Conservation (phyloP, 805 yeast species). For the Pichia phayaonensis region DNA sequence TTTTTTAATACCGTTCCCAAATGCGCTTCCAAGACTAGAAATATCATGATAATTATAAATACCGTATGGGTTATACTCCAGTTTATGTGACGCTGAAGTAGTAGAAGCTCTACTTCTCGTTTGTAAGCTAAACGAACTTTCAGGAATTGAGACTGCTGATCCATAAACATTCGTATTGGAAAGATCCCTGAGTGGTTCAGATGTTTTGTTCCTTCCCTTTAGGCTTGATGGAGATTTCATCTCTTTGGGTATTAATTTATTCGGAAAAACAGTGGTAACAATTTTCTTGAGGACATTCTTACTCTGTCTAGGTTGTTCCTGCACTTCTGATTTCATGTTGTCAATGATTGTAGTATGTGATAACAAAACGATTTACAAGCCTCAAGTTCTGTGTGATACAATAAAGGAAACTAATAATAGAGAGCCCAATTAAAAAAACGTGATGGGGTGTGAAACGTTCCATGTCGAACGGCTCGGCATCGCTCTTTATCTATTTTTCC, state of each 20-base stretch:
- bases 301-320: not conserved
- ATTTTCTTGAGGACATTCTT: slow-evolving; percentile 1
- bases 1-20: slow-evolving; percentile 18
- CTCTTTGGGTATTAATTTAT: slow-evolving; percentile 1
- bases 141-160: not conserved
- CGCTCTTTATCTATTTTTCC: not conserved
- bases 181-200: not conserved
- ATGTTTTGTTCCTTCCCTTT: not conserved
- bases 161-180: not conserved
- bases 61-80: slow-evolving; percentile 61
- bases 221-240: not conserved
- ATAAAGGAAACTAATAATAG: too few relatives aligned
- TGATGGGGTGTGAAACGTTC: not conserved
- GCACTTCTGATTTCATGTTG: not conserved
- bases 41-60: slow-evolving; percentile 30
- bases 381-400: not conserved
- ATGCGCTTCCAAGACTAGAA: slow-evolving; percentile 25
- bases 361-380: not conserved
- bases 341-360: not conserved
- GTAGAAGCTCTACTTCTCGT: not conserved
- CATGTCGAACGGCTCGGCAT: not conserved
- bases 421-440: not conserved
- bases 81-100: slow-evolving; percentile 20
- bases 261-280: not conserved
- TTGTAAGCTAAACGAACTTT: not conserved